Conservation (phyloP, 2,329 filamentous ascomycete genomes). For the Metarhizium humberi region DNA sequence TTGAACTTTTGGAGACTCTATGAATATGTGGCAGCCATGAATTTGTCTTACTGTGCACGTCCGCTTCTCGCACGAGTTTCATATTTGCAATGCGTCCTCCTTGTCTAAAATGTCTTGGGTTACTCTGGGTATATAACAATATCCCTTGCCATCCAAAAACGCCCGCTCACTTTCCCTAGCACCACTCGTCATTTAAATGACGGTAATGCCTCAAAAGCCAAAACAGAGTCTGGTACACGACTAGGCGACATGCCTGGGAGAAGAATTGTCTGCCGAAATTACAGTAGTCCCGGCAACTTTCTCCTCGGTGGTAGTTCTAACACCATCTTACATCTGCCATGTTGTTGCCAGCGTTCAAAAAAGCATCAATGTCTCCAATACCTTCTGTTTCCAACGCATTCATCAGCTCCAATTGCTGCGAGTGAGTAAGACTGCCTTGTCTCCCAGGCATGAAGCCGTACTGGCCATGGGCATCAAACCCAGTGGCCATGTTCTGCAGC, state of each 20-base stretch:
- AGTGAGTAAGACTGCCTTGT: slow-evolving; percentile 64
- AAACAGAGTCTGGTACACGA: neutral
- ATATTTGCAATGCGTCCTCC: neutral
- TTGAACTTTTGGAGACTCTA: neutral
- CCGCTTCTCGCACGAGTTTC: neutral
- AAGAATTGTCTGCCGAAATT: neutral
- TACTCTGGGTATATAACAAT: neutral
- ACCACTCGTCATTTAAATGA: too few relatives aligned
- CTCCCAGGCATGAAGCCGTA: slow-evolving; percentile 35
- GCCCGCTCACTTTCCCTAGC: neutral
- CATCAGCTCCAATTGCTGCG: slow-evolving; percentile 79
- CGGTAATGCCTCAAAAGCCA: neutral
- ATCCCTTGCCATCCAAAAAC: neutral
- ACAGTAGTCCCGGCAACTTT: neutral
- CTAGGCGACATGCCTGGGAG: neutral
- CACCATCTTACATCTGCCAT: slow-evolving; percentile 24
- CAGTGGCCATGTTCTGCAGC: slow-evolving; percentile 20
- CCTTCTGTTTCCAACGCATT: slow-evolving; percentile 64
- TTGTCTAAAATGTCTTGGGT: neutral
- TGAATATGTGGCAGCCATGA: neutral
- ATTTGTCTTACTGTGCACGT: neutral
- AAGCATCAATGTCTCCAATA: slow-evolving; percentile 51
- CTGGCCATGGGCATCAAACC: slow-evolving; percentile 12
- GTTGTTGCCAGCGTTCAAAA: slow-evolving; percentile 34
- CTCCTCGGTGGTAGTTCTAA: slow-evolving; percentile 6